Base-by-base conservation (phyloP, 116 monocot genomes). In the Cymodocea nodosa region DNA sequence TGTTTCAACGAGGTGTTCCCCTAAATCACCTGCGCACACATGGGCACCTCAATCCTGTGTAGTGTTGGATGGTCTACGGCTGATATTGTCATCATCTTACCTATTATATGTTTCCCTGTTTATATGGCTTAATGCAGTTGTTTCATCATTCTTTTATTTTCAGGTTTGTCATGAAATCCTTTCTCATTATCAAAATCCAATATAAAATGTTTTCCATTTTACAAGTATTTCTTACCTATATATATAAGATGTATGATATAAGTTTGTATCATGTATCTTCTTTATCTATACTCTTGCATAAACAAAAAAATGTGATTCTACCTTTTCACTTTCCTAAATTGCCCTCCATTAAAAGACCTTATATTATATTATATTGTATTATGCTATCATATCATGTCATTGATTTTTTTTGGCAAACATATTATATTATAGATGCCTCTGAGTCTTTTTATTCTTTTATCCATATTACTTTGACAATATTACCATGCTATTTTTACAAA, bases 71-170 rank as follows among this genome's bases (percentile, higher is more conserved):
- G 95, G 95, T 44, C 15, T 95, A 11, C 77, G 83, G 75, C 73
- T 95, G 72, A 87, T 95, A 61, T 34, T 87, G 18, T 83, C 81
- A 59, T 95, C 95, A 67, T 74, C 79, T 23, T 95, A 95, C 71
- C 85, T 95, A 56, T 57, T 85, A 37, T 81, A 64, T 60, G 83
- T 95, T 15, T 87, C 95, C 53, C 57, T 84, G 39, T 95, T 95
- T 74, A 69, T 95, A 20, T 90, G 90, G 83, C 79, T 95, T 58
- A 83, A 87, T 81, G 95, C 95, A 64, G 85, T 87, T 64, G 75
- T 95, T 20, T 90, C 90, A 20, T 95, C 95, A 52, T 83, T 87
- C 81, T 95, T 95, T 51, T 95, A 95, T 64, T 90, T 95, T 68
- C 95, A 95, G 95, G 95, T 95, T 76, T 59, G 18, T 56, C 15